These are phyloP conservation scores for Clavispora santaluciae DNA, from an alignment of 805 yeast genomes.

Conservation along the genomic window DNA sequence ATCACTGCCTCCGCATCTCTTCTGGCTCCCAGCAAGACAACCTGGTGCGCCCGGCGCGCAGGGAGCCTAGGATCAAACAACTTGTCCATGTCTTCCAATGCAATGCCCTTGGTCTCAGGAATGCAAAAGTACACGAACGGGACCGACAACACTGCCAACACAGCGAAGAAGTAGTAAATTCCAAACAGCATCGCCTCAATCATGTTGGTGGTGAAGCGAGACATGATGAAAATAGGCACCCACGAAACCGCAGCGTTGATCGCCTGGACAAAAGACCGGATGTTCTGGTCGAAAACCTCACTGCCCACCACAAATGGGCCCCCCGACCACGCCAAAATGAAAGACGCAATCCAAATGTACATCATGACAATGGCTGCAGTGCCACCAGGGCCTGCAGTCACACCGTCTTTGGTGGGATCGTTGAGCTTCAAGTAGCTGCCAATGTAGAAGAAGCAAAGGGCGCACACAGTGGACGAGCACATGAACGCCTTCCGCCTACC, in stretches of 20 bases:
- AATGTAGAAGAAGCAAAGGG: constrained; percentile 36
- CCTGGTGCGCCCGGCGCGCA: constrained; percentile 19
- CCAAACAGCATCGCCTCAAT: constrained; percentile 33
- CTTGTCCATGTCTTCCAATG: constrained; percentile 27
- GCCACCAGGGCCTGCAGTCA: constrained; percentile 34
- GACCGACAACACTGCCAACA: constrained; percentile 27
- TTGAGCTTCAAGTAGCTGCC: constrained; percentile 33
- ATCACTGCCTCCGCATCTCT: constrained; percentile 12
- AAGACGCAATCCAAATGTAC: constrained; percentile 40
- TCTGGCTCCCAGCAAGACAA: constrained; percentile 16
- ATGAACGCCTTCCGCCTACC: constrained; percentile 35
- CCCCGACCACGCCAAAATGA: constrained; percentile 37
- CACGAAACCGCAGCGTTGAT: constrained; percentile 37
- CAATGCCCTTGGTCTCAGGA: constrained; percentile 38
- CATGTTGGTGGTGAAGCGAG: constrained; percentile 31
- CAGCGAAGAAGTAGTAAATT: constrained; percentile 34
- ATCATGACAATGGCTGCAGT: constrained; percentile 36
- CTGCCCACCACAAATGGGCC: constrained; percentile 39
- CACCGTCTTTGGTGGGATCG: constrained; percentile 30
- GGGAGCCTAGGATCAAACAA: constrained; percentile 20
- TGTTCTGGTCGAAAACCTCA: constrained; percentile 37
- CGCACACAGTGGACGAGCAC: constrained; percentile 29
- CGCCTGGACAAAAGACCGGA: constrained; percentile 36
- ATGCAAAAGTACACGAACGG: constrained; percentile 36
- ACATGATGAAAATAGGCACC: constrained; percentile 37